Conservation (phyloP, 2,329 filamentous ascomycete species). For the Pseudopyricularia cyperi region DNA sequence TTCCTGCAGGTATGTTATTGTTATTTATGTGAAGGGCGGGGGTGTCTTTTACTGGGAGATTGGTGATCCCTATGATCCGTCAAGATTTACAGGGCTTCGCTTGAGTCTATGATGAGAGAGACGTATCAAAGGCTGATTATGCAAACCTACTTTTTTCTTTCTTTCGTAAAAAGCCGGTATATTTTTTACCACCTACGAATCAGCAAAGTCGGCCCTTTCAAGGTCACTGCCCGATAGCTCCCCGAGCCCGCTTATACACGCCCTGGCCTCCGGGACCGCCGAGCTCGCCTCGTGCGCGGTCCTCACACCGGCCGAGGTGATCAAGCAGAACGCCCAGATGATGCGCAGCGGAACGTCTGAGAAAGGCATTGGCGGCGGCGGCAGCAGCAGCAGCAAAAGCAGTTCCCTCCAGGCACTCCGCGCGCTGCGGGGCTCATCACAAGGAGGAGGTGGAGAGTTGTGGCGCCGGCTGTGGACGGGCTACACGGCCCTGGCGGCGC, state of each 20-base stretch:
- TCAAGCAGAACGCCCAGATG: constrained; percentile 93
- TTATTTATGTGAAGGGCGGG: too few relatives aligned
- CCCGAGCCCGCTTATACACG: constrained; percentile 58
- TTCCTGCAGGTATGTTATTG: constrained; percentile 60
- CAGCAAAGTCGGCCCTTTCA: constrained; percentile 51
- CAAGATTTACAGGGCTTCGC: too few relatives aligned
- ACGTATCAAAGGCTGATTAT: too few relatives aligned
- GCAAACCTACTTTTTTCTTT: neutral
- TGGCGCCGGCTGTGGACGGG: constrained; percentile 50
- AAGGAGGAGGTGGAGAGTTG: constrained; percentile 42
- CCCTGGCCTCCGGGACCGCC: constrained; percentile 58
- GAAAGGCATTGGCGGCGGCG: neutral
- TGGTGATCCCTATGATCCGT: too few relatives aligned
- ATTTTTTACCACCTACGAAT: constrained; percentile 87
- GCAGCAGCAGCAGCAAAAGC: constrained; percentile 13
- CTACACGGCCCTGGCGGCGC: constrained; percentile 67
- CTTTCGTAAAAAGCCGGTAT: constrained; percentile 43
- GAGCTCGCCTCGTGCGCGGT: constrained; percentile 80
- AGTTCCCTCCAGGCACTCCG: constrained; percentile 36
- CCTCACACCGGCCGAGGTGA: constrained; percentile 76
- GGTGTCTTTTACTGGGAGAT: too few relatives aligned
- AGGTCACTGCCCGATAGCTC: constrained; percentile 31
- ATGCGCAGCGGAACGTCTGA: constrained; percentile 27
- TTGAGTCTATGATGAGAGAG: too few relatives aligned
- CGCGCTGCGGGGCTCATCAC: constrained; percentile 25